These are phyloP conservation scores for Kuraishia molischiana DNA, from an alignment of 805 yeast genomes.

Conservation along the genomic window DNA sequence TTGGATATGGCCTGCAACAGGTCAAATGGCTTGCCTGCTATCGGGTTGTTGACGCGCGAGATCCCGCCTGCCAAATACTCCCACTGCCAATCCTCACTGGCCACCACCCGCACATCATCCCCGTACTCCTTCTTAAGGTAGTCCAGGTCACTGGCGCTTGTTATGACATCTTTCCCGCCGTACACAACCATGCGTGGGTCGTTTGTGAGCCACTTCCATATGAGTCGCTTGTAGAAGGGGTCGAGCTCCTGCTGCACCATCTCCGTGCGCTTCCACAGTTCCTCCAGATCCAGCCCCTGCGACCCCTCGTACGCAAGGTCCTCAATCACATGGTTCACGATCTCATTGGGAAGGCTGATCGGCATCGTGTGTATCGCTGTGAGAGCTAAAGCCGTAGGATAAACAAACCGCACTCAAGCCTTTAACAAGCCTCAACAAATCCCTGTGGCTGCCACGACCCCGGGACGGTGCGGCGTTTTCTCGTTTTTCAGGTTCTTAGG, in stretches of 20 bases:
- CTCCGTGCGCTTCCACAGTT: slow-evolving; percentile 22
- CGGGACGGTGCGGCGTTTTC: too few species aligned
- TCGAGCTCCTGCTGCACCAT: slow-evolving; percentile 13
- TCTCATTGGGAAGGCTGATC: slow-evolving; percentile 18
- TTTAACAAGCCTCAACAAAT: neutral
- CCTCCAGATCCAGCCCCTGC: slow-evolving; percentile 18
- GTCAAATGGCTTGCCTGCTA: slow-evolving; percentile 34
- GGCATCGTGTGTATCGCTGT: neutral
- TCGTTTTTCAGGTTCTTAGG: too few species aligned
- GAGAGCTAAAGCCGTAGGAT: neutral
- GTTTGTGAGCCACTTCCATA: slow-evolving; percentile 26
- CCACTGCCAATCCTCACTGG: slow-evolving; percentile 50
- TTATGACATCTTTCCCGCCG: slow-evolving; percentile 4
- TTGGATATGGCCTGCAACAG: slow-evolving; percentile 52
- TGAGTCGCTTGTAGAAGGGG: slow-evolving; percentile 19
- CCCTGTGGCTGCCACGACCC: too few species aligned
- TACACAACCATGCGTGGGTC: slow-evolving; percentile 16
- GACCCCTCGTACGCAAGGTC: slow-evolving; percentile 25
- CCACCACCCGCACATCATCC: slow-evolving; percentile 17
- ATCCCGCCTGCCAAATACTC: slow-evolving; percentile 39
- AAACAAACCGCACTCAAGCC: neutral
- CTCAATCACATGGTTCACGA: slow-evolving; percentile 22
- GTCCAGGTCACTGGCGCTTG: neutral
- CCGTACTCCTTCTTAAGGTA: neutral
- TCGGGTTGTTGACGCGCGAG: neutral